These are phyloP conservation scores for Parietichytrium sp. DNA, from an alignment of 108 stramenopile species.

Conservation along the genomic window DNA sequence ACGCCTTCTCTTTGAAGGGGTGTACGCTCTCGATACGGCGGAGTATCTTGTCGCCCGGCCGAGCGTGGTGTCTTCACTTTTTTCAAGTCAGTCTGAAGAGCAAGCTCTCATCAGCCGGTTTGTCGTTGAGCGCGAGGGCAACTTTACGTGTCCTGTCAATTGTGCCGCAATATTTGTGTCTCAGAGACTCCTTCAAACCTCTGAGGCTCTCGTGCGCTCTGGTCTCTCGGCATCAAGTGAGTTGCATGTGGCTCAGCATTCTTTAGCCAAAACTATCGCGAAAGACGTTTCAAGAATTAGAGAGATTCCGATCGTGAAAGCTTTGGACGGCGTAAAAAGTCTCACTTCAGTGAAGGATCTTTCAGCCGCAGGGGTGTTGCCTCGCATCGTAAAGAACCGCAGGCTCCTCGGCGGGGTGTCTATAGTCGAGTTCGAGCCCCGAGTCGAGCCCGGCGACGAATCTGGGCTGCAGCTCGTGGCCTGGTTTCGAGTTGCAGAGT, in stretches of 20 bases:
- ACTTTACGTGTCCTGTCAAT: background rate
- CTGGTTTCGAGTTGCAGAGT: background rate
- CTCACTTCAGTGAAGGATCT: background rate
- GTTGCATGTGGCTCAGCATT: background rate
- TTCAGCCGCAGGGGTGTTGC: background rate
- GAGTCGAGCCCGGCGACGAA: background rate
- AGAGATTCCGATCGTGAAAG: background rate
- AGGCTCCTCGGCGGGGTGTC: background rate
- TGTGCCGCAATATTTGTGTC: background rate
- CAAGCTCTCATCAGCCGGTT: background rate
- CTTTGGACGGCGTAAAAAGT: background rate
- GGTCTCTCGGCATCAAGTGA: too few species aligned
- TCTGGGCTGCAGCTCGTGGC: background rate
- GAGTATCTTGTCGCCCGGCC: background rate
- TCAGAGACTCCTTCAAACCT: too few species aligned
- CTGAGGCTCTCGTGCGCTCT: too few species aligned
- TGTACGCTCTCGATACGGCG: background rate
- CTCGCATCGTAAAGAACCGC: background rate
- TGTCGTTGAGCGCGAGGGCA: background rate
- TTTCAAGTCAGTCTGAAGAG: background rate
- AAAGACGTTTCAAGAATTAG: background rate
- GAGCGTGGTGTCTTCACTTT: background rate
- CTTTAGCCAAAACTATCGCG: background rate
- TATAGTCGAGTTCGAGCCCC: background rate
- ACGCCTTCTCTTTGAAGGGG: background rate